A percentile compares a stretch with the other conserved stretches of the same genome.
Evolutionary conservation across 2,329 filamentous ascomycete genomes (phyloP).

Genomic region (Coniella vitis): DNA sequence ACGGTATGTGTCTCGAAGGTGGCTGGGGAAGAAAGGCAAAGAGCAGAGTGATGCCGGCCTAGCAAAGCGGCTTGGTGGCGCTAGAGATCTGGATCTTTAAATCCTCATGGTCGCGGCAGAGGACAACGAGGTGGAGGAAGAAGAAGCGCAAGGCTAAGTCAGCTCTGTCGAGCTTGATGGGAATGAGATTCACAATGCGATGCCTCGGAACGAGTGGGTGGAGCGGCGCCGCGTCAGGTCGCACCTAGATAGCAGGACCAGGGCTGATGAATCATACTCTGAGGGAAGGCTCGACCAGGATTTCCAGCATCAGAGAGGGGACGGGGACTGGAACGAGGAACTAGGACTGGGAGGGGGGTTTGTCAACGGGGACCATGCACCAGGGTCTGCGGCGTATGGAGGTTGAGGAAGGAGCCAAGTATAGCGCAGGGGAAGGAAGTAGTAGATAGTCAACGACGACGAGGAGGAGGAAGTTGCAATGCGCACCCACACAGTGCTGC

Average conservation of each 20-base stretch:
- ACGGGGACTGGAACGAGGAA: background rate
- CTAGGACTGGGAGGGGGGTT: background rate
- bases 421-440: background rate
- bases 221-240: slow-evolving; percentile 14
- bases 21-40: too few relatives aligned
- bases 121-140: too few relatives aligned
- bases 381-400: too few relatives aligned
- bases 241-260: slow-evolving; percentile 11
- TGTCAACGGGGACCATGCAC: too few relatives aligned
- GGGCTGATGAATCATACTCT: slow-evolving; percentile 16
- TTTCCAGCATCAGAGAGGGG: slow-evolving; percentile 11
- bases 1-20: too few relatives aligned
- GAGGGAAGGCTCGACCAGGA: background rate
- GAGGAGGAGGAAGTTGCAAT: slow-evolving; percentile 8
- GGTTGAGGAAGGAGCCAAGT: slow-evolving; percentile 3
- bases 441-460: too few relatives aligned
- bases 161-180: slow-evolving; percentile 4
- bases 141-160: background rate
- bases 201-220: slow-evolving; percentile 8
- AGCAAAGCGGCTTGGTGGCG: background rate
- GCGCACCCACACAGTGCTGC: background rate
- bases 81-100: too few relatives aligned
- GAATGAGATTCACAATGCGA: slow-evolving; percentile 4
- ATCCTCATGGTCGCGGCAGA: too few relatives aligned
- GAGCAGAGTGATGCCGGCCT: background rate